Base-by-base conservation (phyloP, 805 yeast genomes). In the Suhomyces pyralidae region DNA sequence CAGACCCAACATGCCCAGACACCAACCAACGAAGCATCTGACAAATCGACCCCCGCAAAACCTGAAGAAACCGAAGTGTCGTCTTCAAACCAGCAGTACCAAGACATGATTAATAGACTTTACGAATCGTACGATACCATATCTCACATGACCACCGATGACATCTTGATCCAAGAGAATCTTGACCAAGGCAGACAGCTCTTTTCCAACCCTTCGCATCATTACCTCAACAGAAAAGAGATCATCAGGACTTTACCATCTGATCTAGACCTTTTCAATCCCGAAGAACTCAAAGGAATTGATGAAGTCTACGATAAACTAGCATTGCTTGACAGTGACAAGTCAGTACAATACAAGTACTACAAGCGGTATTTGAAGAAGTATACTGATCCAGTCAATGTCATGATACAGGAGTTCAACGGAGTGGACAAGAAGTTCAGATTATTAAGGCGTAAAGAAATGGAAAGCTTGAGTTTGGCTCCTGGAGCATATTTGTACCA, bases 111-210 rank as follows among this genome's bases (percentile, higher is more conserved):
- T 45, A 51, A 56, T 48, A 59, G 57, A 42, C 58, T 62, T 32
- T 55, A 61, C 44, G 60, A 63, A 40, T 48, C 61, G 22, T 71
- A 67, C 47, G 70, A 65, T 19, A 63, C 62, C 38, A 57, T 70
- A 12, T 67, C 71, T 9, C 68, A 63, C 55, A 73, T 73, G 77
- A 61, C 74, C 15, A 62, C 63, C n/a, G 70, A 71, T 20, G 77
- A 74, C 52, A 57, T 74, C 28, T 54, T 56, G 46, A 63, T 73
- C 22, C 78, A 74, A 51, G 61, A 62, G 48, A 69, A 65, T 51
- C 59, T 74, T 43, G 76, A 71, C 52, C 62, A 67, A 46, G 73
- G 72, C n/a, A 52, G 62, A 43, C 75, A 66, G 51, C 69, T 73
- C 51, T 64, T 66, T 38, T 62, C 72, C 17, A 65, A 65, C 51